phyloP scores from a whole-genome alignment of 805 yeast species.

The Ogataea degrootiae region DNA sequence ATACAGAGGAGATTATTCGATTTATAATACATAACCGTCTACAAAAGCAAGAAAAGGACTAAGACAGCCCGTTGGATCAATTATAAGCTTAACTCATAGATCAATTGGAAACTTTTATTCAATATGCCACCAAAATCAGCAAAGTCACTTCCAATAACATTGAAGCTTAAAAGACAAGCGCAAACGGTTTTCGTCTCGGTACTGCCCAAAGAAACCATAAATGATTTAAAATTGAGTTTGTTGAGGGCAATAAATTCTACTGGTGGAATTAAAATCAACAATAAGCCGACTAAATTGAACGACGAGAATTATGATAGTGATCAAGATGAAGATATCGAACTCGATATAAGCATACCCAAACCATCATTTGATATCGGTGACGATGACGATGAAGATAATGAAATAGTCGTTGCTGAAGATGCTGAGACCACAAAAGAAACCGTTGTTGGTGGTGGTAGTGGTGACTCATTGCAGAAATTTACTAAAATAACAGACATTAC shows the following conservation, averaged over 20 bases:
- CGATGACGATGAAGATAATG: slow-evolving; percentile 31
- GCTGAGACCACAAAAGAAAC: slow-evolving; percentile 18
- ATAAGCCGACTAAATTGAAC: slow-evolving; percentile 22
- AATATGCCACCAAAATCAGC: slow-evolving; percentile 25
- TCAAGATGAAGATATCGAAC: slow-evolving; percentile 25
- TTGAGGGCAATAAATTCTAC: slow-evolving; percentile 37
- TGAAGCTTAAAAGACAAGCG: slow-evolving; percentile 32
- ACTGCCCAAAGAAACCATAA: slow-evolving; percentile 18
- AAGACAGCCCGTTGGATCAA: too few relatives aligned
- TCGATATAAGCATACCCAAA: slow-evolving; percentile 38
- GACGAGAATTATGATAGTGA: neutral
- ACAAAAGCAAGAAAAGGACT: too few relatives aligned
- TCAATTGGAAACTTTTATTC: neutral
- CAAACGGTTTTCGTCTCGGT: slow-evolving; percentile 31
- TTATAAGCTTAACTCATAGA: too few relatives aligned
- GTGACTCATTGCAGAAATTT: slow-evolving; percentile 11
- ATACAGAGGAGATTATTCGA: too few relatives aligned
- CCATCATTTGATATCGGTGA: slow-evolving; percentile 30
- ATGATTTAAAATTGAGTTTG: slow-evolving; percentile 28
- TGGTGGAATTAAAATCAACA: slow-evolving; percentile 41
- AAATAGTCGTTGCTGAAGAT: slow-evolving; percentile 12
- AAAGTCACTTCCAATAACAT: slow-evolving; percentile 15
- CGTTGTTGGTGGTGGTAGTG: slow-evolving; percentile 8
- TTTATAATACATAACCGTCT: too few relatives aligned
- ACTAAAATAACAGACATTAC: slow-evolving; percentile 15